These are phyloP conservation scores for Coemansia sp. DNA, from an alignment of 192 early-diverging fungal species.

Conservation along the genomic window DNA sequence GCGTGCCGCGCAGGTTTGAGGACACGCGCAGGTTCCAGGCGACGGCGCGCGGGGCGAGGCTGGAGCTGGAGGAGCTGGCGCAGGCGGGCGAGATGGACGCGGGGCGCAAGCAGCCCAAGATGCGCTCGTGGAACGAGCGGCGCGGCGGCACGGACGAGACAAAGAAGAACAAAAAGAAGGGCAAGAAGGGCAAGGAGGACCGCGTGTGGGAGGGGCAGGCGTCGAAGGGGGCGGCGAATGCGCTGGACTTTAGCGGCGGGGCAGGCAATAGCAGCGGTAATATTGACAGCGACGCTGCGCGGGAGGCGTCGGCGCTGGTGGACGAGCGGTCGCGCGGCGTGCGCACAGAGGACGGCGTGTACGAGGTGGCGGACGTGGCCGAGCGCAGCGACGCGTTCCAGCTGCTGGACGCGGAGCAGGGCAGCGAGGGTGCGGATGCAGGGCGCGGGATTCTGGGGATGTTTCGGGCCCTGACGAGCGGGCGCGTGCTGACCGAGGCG, in stretches of 20 bases:
- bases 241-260: conserved; percentile 45
- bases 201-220: conserved; percentile 74
- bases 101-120: conserved; percentile 19
- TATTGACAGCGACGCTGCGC: conserved; percentile 3
- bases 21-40: conserved; percentile 72
- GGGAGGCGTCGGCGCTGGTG: conserved; percentile 33
- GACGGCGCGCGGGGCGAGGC: conserved; percentile 59
- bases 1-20: conserved; percentile 75
- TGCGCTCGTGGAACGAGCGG: conserved; percentile 37
- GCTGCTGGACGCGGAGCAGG: conserved; percentile 53
- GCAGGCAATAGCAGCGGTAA: too few species aligned
- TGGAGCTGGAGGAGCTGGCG: conserved; percentile 47
- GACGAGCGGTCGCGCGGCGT: conserved; percentile 64
- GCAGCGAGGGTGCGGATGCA: conserved; percentile 40
- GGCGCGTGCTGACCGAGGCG: conserved; percentile 68
- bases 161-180: conserved; percentile 38
- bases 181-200: conserved; percentile 57
- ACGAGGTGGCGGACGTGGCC: conserved; percentile 74
- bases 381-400: conserved; percentile 50
- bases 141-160: conserved; percentile 5
- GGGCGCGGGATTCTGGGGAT: conserved; percentile 62
- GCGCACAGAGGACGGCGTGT: conserved; percentile 65
- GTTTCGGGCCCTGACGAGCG: conserved; percentile 69
- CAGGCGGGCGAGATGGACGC: conserved; percentile 26
- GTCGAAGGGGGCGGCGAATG: conserved; percentile 48